Percentiles rank a stretch among this genome's conserved stretches.
These are phyloP conservation scores for Erodium chrysanthum DNA, from an alignment of 441 rosid species.

Conservation along the genomic window DNA sequence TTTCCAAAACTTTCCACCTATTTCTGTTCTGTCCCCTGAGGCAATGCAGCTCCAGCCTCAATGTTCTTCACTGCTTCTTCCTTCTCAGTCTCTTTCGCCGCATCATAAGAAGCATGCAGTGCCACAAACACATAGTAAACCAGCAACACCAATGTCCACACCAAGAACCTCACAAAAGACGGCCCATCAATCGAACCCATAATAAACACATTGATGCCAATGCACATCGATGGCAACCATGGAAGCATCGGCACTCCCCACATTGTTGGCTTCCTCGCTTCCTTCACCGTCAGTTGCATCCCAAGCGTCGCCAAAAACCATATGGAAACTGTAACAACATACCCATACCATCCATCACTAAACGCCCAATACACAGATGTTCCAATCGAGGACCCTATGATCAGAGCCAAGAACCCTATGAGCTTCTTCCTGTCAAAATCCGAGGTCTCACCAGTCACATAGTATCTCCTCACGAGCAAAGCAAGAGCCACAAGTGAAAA, in stretches of 20 bases:
- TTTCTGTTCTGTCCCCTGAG: not conserved
- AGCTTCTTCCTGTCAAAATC: constrained; percentile 35
- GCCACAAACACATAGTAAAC: constrained; percentile 47
- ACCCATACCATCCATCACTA: constrained; percentile 43
- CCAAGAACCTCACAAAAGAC: constrained; percentile 45
- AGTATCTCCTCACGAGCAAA: constrained; percentile 55
- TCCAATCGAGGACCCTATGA: constrained; percentile 43
- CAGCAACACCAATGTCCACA: constrained; percentile 45
- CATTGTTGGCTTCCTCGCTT: constrained; percentile 49
- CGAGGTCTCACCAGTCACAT: constrained; percentile 38
- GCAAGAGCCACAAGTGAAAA: constrained; percentile 57
- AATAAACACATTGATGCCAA: constrained; percentile 50
- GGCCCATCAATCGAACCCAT: constrained; percentile 49
- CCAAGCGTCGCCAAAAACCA: constrained; percentile 52
- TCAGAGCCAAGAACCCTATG: constrained; percentile 26
- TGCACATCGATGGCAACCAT: constrained; percentile 52
- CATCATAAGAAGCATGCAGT: constrained; percentile 50
- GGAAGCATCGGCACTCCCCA: constrained; percentile 66
- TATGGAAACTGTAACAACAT: constrained; percentile 32
- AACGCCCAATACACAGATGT: constrained; percentile 42
- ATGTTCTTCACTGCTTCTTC: constrained; percentile 4
- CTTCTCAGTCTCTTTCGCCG: constrained; percentile 27
- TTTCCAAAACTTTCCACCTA: not conserved
- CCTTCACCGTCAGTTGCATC: constrained; percentile 29
- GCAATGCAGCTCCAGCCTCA: constrained; percentile 14